Evolutionary conservation across 371 early-diverging fungal species (phyloP).

Genomic region (Rhizopus arrhizus): DNA sequence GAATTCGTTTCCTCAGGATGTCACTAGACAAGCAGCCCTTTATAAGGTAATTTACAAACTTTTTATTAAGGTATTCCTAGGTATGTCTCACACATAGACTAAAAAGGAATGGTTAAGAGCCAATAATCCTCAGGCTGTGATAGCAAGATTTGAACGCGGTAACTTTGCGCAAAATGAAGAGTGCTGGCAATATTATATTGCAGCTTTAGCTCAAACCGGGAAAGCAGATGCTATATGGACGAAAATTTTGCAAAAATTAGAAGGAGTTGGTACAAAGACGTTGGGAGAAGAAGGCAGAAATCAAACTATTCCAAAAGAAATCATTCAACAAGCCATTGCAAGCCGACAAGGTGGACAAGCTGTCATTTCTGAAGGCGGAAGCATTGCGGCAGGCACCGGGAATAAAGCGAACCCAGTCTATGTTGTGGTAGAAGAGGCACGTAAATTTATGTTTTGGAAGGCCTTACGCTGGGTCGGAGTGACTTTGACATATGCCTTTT

Average conservation of each 20-base stretch:
- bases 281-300: constrained; percentile 1
- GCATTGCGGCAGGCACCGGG: constrained; percentile 32
- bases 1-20: constrained; percentile 62
- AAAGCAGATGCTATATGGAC: constrained; percentile 68
- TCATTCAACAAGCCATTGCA: constrained; percentile 39
- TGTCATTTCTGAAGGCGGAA: constrained; percentile 15
- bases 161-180: constrained; percentile 67
- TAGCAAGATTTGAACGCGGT: constrained; percentile 72
- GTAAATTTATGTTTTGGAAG: constrained; percentile 70
- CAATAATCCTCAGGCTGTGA: constrained; percentile 65
- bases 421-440: constrained; percentile 65
- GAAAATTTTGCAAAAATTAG: constrained; percentile 63
- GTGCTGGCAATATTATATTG: constrained; percentile 69
- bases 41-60: constrained; percentile 61
- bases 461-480: constrained; percentile 74
- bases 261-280: constrained; percentile 37
- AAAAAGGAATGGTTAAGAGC: constrained; percentile 65
- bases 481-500: constrained; percentile 77
- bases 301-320: constrained; percentile 24
- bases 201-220: constrained; percentile 69
- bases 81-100: neutral
- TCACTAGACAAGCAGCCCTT: constrained; percentile 66
- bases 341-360: constrained; percentile 27
- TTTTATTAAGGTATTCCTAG: neutral
- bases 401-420: constrained; percentile 56